phyloP scores from a whole-genome alignment of 768 basidiomycete genomes.

The Amanita molliuscula region DNA sequence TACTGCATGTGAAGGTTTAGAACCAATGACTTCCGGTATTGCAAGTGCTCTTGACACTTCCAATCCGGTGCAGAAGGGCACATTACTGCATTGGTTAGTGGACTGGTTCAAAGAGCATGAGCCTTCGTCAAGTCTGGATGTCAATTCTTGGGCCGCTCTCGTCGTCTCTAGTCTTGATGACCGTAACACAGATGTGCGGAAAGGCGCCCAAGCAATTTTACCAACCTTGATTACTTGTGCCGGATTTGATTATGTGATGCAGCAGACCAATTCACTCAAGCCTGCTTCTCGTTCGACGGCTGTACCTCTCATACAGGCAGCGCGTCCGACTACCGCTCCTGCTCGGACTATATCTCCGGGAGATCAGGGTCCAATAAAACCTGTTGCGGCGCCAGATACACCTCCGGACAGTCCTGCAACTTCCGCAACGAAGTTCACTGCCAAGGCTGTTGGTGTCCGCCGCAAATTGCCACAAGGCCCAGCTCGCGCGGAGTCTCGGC shows the following conservation, averaged over 20 bases:
- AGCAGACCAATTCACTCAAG: slow-evolving; percentile 79
- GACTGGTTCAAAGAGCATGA: slow-evolving; percentile 69
- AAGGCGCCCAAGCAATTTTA: slow-evolving; percentile 76
- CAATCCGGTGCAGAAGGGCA: slow-evolving; percentile 82
- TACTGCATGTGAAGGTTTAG: slow-evolving; percentile 74
- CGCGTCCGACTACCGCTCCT: slow-evolving; percentile 38
- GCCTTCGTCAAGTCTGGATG: slow-evolving; percentile 46
- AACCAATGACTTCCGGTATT: slow-evolving; percentile 70
- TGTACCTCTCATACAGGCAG: slow-evolving; percentile 81
- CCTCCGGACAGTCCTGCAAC: slow-evolving; percentile 35
- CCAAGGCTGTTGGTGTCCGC: slow-evolving; percentile 56
- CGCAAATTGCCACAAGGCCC: slow-evolving; percentile 60
- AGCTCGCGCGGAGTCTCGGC: slow-evolving; percentile 39
- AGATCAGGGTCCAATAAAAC: slow-evolving; percentile 17
- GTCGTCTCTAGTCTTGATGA: slow-evolving; percentile 82
- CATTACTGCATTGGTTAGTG: slow-evolving; percentile 68
- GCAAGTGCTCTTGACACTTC: slow-evolving; percentile 72
- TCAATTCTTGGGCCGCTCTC: slow-evolving; percentile 54
- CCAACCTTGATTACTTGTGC: slow-evolving; percentile 63
- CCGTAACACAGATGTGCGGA: slow-evolving; percentile 83
- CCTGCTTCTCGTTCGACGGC: slow-evolving; percentile 83
- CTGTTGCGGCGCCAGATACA: slow-evolving; percentile 13
- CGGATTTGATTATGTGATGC: slow-evolving; percentile 80
- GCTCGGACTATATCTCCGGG: slow-evolving; percentile 10
- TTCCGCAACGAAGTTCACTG: slow-evolving; percentile 27